These are phyloP conservation scores for Alternaria sp. DNA, from an alignment of 2,329 filamentous ascomycete species.

Conservation along the genomic window DNA sequence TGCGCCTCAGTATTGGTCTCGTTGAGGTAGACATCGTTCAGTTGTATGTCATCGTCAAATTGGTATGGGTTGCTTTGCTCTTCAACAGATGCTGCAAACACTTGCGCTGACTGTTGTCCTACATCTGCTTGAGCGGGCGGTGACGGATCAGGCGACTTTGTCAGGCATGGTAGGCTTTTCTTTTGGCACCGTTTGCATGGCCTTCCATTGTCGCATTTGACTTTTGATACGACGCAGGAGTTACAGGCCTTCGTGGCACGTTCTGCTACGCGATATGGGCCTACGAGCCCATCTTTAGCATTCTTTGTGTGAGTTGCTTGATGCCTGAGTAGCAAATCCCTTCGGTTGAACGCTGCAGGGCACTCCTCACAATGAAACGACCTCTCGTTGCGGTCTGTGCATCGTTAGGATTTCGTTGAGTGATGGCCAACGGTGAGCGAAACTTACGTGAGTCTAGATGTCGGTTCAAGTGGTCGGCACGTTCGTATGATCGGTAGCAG, in stretches of 20 bases:
- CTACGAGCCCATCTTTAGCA: slow-evolving; percentile 22
- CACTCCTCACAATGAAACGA: slow-evolving; percentile 38
- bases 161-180: slow-evolving; percentile 16
- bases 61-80: neutral
- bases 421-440: neutral
- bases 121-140: neutral
- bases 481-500: slow-evolving; percentile 36
- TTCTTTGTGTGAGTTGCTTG: slow-evolving; percentile 35
- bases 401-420: neutral
- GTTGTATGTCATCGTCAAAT: neutral
- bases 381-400: slow-evolving; percentile 34
- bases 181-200: slow-evolving; percentile 34
- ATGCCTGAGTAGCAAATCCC: slow-evolving; percentile 38
- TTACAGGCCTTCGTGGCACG: slow-evolving; percentile 40
- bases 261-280: slow-evolving; percentile 22
- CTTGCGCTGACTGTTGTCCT: neutral
- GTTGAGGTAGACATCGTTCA: neutral
- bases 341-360: slow-evolving; percentile 37
- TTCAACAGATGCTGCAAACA: neutral
- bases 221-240: slow-evolving; percentile 38
- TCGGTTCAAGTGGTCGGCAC: slow-evolving; percentile 37
- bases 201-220: slow-evolving; percentile 38
- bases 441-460: slow-evolving; percentile 37
- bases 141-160: neutral
- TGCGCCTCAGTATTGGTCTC: slow-evolving; percentile 8